Conservation (phyloP, 148 eudicot species). For the Rhododendron simsii region DNA sequence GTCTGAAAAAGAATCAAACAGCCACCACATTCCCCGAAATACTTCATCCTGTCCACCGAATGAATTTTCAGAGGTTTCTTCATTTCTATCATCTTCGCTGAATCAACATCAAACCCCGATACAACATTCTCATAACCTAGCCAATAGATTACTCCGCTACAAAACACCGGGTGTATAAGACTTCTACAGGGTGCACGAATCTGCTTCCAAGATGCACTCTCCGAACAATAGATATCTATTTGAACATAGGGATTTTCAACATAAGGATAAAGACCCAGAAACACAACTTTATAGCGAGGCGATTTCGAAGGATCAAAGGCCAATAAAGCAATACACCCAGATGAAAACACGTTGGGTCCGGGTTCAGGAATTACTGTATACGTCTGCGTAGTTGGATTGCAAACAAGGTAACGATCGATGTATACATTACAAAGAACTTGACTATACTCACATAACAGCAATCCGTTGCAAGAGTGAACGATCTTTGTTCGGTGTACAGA, state of each 20-base stretch:
- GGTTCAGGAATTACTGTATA: not conserved
- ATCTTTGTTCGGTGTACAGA: not conserved
- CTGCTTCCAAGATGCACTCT: not conserved
- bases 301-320: not conserved
- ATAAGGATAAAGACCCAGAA: not conserved
- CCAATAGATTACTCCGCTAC: not conserved
- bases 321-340: not conserved
- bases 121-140: not conserved
- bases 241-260: not conserved
- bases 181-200: not conserved
- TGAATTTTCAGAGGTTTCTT: not conserved
- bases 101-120: not conserved
- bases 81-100: not conserved
- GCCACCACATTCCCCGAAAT: not conserved
- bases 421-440: not conserved
- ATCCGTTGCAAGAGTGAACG: not conserved
- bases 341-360: not conserved
- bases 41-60: not conserved
- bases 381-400: not conserved
- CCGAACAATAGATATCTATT: not conserved
- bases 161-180: not conserved
- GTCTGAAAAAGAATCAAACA: not conserved
- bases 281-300: not conserved
- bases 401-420: not conserved
- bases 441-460: not conserved